These are phyloP conservation scores for Phytophthora cajani DNA, from an alignment of 352 stramenopile species.

Conservation along the genomic window DNA sequence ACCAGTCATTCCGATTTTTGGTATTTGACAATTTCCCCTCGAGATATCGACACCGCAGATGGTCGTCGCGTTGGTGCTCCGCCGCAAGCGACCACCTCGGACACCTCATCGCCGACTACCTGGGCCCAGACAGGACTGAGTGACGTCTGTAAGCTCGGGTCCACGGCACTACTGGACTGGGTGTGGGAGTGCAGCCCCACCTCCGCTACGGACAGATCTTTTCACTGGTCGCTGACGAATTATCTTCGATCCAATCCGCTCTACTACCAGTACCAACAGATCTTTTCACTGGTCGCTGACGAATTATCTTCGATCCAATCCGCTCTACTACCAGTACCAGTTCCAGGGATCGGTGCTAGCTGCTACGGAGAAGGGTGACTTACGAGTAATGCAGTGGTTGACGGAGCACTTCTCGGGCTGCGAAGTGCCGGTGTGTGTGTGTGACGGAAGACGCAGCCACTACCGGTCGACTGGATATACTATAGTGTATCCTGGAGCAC, in stretches of 20 bases:
- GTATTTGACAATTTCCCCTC: no score
- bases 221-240: conserved; percentile 2
- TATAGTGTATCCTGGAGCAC: no score
- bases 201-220: background rate
- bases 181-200: no score
- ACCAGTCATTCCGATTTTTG: no score
- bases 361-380: conserved; percentile 1
- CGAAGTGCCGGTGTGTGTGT: no score
- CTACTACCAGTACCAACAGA: conserved; percentile 10
- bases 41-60: no score
- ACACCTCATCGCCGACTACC: no score
- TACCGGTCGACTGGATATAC: no score
- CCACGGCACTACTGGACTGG: background rate
- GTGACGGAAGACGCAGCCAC: no score
- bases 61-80: no score
- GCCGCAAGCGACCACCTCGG: conserved; percentile 4
- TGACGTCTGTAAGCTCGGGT: no score
- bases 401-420: background rate
- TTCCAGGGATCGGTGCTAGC: conserved; percentile 5
- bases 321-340: conserved; percentile 6
- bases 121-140: no score
- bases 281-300: background rate
- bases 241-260: conserved; percentile 4
- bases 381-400: conserved; percentile 11
- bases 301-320: conserved; percentile 12